Evolutionary conservation across 805 yeast genomes (phyloP).

Genomic region (Ogataea methylovora): DNA sequence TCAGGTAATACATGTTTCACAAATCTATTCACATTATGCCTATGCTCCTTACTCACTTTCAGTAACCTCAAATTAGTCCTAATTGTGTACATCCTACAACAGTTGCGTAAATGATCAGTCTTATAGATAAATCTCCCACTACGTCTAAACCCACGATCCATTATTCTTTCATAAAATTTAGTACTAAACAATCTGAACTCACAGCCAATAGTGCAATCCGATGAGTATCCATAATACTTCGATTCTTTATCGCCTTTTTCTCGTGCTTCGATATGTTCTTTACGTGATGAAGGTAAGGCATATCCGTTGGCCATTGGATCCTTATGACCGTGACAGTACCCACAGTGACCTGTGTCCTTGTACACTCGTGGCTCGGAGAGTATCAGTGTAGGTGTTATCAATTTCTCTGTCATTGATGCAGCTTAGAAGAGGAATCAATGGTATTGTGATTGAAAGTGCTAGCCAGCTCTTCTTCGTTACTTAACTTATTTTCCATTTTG

Average conservation of each 20-base stretch:
- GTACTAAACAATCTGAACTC: constrained; percentile 23
- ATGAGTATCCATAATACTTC: constrained; percentile 2
- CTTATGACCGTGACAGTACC: constrained; percentile 59
- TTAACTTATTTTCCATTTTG: too few species aligned
- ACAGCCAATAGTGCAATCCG: neutral
- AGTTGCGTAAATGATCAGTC: constrained; percentile 61
- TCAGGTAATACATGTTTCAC: constrained; percentile 26
- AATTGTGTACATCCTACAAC: constrained; percentile 78
- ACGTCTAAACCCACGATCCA: constrained; percentile 72
- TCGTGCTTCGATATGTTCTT: too few species aligned
- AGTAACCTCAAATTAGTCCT: constrained; percentile 45
- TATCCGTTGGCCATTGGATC: constrained; percentile 22
- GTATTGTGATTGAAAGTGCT: too few species aligned
- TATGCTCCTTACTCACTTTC: constrained; percentile 54
- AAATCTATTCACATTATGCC: constrained; percentile 59
- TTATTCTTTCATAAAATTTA: constrained; percentile 50
- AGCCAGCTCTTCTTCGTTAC: too few species aligned
- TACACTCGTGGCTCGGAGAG: too few species aligned
- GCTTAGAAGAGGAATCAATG: too few species aligned
- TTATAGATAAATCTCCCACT: constrained; percentile 56
- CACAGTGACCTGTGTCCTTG: too few species aligned
- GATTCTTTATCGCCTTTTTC: constrained; percentile 12
- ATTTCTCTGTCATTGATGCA: too few species aligned
- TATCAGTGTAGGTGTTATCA: too few species aligned
- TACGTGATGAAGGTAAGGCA: constrained; percentile 26